These are phyloP conservation scores for Phialemoniopsis sp. DNA, from an alignment of 2,329 filamentous ascomycete genomes.

Conservation along the genomic window DNA sequence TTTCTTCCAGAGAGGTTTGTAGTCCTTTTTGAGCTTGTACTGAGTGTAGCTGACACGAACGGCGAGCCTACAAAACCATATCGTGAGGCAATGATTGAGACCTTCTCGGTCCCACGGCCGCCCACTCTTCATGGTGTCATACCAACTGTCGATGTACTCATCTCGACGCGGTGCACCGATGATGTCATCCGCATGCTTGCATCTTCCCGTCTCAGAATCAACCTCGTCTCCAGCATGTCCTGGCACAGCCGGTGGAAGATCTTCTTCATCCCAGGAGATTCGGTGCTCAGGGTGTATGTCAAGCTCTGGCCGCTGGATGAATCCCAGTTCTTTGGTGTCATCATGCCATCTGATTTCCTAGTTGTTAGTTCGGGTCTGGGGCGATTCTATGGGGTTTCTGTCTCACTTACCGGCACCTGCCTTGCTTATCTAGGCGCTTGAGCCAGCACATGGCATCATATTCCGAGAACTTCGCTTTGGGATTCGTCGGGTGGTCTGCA, in stretches of 20 bases:
- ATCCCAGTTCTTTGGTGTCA: conserved; percentile 14
- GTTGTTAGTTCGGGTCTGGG: too few species aligned
- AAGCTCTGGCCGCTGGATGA: conserved; percentile 17
- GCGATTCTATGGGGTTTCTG: neutral
- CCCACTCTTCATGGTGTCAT: conserved; percentile 5
- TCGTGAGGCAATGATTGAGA: conserved; percentile 12
- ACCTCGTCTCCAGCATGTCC: too few species aligned
- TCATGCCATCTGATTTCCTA: conserved; percentile 10
- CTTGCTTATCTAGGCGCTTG: conserved; percentile 18
- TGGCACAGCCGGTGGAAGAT: too few species aligned
- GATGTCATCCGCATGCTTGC: conserved; percentile 7
- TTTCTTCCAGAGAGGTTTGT: conserved; percentile 4
- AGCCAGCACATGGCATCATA: conserved; percentile 23
- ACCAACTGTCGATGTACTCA: conserved; percentile 9
- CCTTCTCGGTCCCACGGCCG: neutral
- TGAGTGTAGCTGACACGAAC: conserved; percentile 20
- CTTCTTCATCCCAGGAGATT: conserved; percentile 13
- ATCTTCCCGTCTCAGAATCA: too few species aligned
- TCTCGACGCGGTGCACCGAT: conserved; percentile 10
- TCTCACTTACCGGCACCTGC: conserved; percentile 14
- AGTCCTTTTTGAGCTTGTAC: conserved; percentile 10
- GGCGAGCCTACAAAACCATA: conserved; percentile 18
- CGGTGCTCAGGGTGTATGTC: conserved; percentile 25
- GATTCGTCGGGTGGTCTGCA: conserved; percentile 9
- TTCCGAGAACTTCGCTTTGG: conserved; percentile 17